These are phyloP conservation scores for Selaginella moellendorffii DNA, from an alignment of 75 land plant species.

Conservation along the genomic window DNA sequence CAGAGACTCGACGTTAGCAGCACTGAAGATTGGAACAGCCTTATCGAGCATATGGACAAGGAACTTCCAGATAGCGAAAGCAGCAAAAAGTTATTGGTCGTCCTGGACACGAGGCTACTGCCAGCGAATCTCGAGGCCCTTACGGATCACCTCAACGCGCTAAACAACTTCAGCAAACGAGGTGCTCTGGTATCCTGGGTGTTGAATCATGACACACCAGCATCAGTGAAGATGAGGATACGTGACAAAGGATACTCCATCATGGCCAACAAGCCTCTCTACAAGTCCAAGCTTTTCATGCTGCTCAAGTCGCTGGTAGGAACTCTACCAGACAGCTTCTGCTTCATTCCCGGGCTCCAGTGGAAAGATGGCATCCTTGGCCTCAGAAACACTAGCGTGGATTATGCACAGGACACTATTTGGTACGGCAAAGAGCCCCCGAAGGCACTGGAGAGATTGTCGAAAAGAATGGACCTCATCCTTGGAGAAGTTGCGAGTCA, in stretches of 20 bases:
- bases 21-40: conserved; percentile 52
- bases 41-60: conserved; percentile 14
- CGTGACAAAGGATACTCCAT: conserved; percentile 34
- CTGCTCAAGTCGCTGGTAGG: conserved; percentile 17
- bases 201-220: conserved; percentile 44
- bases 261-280: conserved; percentile 48
- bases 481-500: no score
- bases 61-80: conserved; percentile 16
- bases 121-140: background rate
- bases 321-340: no score
- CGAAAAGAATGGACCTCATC: no score
- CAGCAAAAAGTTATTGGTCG: conserved; percentile 4
- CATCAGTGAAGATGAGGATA: conserved; percentile 36
- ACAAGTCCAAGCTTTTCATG: conserved; percentile 47
- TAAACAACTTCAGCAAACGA: conserved; percentile 3
- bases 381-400: no score
- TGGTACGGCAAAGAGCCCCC: no score
- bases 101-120: conserved; percentile 9
- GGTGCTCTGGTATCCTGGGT: conserved; percentile 43
- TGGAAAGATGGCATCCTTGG: no score
- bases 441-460: no score
- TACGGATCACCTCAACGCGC: background rate
- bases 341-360: no score
- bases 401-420: no score
- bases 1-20: conserved; percentile 29